phyloP scores from a whole-genome alignment of 2,329 filamentous ascomycete species.

The Aspergillus unguis region DNA sequence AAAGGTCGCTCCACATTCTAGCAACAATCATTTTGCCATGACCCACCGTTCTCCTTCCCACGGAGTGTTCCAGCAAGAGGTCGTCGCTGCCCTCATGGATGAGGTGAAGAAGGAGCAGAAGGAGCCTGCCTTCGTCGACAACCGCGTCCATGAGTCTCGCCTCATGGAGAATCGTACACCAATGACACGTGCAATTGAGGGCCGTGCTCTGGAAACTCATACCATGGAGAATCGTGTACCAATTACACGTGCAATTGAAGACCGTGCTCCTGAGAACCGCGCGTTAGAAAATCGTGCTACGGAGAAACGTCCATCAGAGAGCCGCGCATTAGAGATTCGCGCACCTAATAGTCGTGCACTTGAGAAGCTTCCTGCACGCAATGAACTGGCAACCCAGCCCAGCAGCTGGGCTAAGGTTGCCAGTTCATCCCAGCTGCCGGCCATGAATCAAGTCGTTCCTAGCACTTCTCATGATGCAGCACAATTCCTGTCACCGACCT shows the following conservation, averaged over 20 bases:
- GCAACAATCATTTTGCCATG: neutral
- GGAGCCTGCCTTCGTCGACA: slow-evolving; percentile 1
- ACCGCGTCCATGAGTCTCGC: neutral
- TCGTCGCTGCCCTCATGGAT: slow-evolving; percentile 12
- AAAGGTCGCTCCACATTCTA: neutral
- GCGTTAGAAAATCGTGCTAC: too few species aligned
- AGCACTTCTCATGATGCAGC: slow-evolving; percentile 7
- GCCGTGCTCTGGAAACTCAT: too few species aligned
- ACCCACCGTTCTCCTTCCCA: neutral
- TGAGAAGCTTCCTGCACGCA: slow-evolving; percentile 4
- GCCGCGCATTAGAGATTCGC: too few species aligned
- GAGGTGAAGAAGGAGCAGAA: slow-evolving; percentile 15
- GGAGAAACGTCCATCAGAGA: too few species aligned
- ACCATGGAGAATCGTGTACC: too few species aligned
- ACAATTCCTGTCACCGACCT: slow-evolving; percentile 19
- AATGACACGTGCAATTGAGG: too few species aligned
- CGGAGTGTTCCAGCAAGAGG: slow-evolving; percentile 14
- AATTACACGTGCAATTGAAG: too few species aligned
- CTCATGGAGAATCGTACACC: too few species aligned
- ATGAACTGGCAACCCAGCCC: slow-evolving; percentile 6
- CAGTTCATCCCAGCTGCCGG: neutral
- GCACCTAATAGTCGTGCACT: neutral
- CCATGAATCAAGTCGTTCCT: neutral
- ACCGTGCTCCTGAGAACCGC: too few species aligned
- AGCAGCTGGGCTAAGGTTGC: slow-evolving; percentile 24